Base-by-base conservation (phyloP, 2,329 filamentous ascomycete genomes). In the Harringtonia lauricola region DNA sequence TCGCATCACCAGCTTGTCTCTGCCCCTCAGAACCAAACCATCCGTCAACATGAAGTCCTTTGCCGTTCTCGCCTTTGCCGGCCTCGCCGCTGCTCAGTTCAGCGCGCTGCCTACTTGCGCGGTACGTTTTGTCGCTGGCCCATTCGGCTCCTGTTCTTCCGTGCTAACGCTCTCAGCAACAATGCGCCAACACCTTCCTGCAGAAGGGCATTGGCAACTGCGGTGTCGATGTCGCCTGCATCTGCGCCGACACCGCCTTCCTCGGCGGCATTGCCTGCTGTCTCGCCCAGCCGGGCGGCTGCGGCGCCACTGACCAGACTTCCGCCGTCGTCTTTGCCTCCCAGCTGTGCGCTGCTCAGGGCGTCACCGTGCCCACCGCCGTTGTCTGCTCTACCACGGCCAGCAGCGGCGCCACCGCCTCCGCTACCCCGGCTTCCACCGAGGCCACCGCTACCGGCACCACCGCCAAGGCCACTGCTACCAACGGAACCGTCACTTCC, bases 81-180 rank as follows among this genome's bases (percentile, higher is more conserved):
- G 68, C 61, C 61, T 78, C 47, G 67, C 72, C 49, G 60, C 64
- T 48, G 71, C 71, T 33, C 73, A 76, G 56, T 54, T 68, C 45
- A 51, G 55, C 26, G 55, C 53, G 33, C 66, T 74, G 39, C 78
- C 74, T 15, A 47, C 49, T 10, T 81, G 71, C 53, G 75, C 76
- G 50, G 76, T 80, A 66, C 55, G 73, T 68, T 15, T n/a, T 30
- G 9, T 19, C 34, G 6, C 18, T 28, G 26, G 28, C 18, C 14
- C 18, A 34, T 18, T n/a, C 18, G 13, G 14, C 21, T 30, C 17
- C 18, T 29, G 4, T 28, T 22, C 22, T n/a, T 29, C 22, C n/a
- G n/a, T n/a, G n/a, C n/a, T n/a, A n/a, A n/a, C n/a, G n/a, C n/a
- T n/a, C n/a, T n/a, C 43, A 63, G 59, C 47, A 54, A 54, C 31